Conservation (phyloP, 2,329 filamentous ascomycete species). For the Beauveria bassiana region DNA sequence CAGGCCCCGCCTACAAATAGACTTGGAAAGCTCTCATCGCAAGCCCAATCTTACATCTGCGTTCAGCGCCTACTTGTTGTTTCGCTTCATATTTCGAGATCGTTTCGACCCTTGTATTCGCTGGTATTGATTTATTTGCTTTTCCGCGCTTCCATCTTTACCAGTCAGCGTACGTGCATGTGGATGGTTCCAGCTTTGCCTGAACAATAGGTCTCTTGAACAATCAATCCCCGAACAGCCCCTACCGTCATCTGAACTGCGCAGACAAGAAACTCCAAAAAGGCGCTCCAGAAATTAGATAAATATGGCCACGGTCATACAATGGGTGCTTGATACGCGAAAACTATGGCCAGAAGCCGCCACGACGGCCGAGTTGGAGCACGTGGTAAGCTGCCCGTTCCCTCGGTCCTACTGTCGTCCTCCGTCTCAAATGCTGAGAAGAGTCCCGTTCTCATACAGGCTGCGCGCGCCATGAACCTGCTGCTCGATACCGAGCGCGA, state of each 20-base stretch:
- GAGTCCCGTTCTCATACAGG: conserved; percentile 29
- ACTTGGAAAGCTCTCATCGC: not conserved
- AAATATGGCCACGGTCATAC: conserved; percentile 31
- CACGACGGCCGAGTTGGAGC: conserved; percentile 40
- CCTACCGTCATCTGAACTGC: not conserved
- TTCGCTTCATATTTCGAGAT: not conserved
- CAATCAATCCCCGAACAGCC: no score
- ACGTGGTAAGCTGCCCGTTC: conserved; percentile 30
- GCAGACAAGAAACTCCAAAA: not conserved
- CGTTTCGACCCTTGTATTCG: not conserved
- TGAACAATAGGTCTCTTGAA: not conserved
- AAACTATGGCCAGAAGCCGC: conserved; percentile 45
- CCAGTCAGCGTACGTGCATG: not conserved
- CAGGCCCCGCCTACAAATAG: not conserved
- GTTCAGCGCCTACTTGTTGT: not conserved
- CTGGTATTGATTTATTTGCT: not conserved
- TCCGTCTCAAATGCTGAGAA: not conserved
- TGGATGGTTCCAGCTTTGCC: no score
- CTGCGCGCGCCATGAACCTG: conserved; percentile 44
- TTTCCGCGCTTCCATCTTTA: not conserved
- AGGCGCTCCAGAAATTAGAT: not conserved
- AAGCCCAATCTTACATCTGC: conserved; percentile 1
- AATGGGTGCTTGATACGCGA: conserved; percentile 57
- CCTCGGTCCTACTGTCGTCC: not conserved
- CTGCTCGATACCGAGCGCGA: conserved; percentile 48